Percentiles rank a stretch among this genome's conserved stretches.
phyloP scores from a whole-genome alignment of 2,329 filamentous ascomycete genomes.

The Aspergillus neoniger region DNA sequence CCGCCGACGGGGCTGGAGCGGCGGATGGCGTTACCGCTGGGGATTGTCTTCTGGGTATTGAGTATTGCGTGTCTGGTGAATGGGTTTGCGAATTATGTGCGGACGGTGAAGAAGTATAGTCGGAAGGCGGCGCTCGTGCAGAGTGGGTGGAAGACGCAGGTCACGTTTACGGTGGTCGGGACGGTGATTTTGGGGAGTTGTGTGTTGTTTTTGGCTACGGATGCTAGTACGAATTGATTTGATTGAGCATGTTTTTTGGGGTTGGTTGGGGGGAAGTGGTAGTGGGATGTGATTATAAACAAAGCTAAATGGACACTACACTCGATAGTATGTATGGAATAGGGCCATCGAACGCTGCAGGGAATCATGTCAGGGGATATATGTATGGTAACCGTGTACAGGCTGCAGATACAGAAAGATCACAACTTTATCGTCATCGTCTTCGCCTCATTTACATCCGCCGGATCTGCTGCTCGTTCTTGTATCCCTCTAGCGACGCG shows the following conservation, averaged over 20 bases:
- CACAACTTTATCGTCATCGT: slow-evolving; percentile 12
- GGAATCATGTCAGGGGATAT: not conserved
- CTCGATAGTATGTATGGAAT: no score
- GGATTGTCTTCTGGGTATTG: slow-evolving; percentile 83
- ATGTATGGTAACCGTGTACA: no score
- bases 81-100: slow-evolving; percentile 85
- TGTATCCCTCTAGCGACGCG: slow-evolving; percentile 77
- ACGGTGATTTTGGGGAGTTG: slow-evolving; percentile 48
- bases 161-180: slow-evolving; percentile 59
- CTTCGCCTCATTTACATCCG: slow-evolving; percentile 61
- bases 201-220: slow-evolving; percentile 46
- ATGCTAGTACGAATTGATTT: slow-evolving; percentile 23
- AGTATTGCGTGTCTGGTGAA: slow-evolving; percentile 73
- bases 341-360: not conserved
- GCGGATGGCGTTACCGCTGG: slow-evolving; percentile 78
- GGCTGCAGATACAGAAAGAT: not conserved
- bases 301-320: no score
- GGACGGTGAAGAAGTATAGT: slow-evolving; percentile 78
- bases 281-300: no score
- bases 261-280: not conserved
- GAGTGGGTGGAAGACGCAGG: slow-evolving; percentile 88
- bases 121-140: slow-evolving; percentile 81
- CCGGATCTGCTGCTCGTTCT: slow-evolving; percentile 81
- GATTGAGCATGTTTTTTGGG: not conserved
- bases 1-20: slow-evolving; percentile 70